Percentiles rank a stretch among this genome's conserved stretches.
Evolutionary conservation across 495 filamentous ascomycete genomes (phyloP).

Genomic region (Sphaerosporella brunnea): DNA sequence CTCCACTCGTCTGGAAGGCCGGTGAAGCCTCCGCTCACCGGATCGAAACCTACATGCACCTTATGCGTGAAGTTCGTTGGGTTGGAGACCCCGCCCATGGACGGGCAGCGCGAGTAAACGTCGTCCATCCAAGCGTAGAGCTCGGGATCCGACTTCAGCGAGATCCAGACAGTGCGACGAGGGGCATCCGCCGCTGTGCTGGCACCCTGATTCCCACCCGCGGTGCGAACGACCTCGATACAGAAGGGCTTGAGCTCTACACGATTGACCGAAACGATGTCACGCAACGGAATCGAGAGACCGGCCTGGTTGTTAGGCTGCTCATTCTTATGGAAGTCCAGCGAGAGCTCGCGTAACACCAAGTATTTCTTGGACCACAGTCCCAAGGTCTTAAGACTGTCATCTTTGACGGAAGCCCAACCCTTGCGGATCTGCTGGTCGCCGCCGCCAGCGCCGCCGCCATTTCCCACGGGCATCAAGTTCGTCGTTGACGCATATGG

Average conservation of each 20-base stretch:
- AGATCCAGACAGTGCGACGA: conserved; percentile 64
- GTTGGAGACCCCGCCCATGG: conserved; percentile 95
- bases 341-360: conserved; percentile 66
- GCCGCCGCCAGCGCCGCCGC: conserved; percentile 32
- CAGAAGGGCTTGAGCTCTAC: conserved; percentile 75
- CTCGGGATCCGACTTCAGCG: conserved; percentile 84
- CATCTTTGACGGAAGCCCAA: conserved; percentile 69
- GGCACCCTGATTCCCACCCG: conserved; percentile 32
- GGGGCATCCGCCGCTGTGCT: conserved; percentile 50
- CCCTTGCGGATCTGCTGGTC: conserved; percentile 84
- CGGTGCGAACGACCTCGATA: conserved; percentile 69
- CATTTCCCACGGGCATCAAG: conserved; percentile 42
- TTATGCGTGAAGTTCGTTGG: conserved; percentile 93
- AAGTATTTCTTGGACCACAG: conserved; percentile 84
- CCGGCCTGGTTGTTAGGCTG: conserved; percentile 54
- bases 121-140: conserved; percentile 97
- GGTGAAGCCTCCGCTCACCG: conserved; percentile 77
- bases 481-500: conserved; percentile 48
- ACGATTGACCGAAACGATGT: conserved; percentile 67
- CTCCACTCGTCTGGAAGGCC: conserved; percentile 93
- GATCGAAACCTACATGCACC: conserved; percentile 94
- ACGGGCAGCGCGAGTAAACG: conserved; percentile 87
- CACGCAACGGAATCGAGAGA: conserved; percentile 57
- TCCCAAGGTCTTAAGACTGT: conserved; percentile 53
- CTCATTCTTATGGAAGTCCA: conserved; percentile 85